Percentiles rank a stretch among this genome's conserved stretches.
phyloP scores from a whole-genome alignment of 2,329 filamentous ascomycete species.

The Phialocephala sp. region DNA sequence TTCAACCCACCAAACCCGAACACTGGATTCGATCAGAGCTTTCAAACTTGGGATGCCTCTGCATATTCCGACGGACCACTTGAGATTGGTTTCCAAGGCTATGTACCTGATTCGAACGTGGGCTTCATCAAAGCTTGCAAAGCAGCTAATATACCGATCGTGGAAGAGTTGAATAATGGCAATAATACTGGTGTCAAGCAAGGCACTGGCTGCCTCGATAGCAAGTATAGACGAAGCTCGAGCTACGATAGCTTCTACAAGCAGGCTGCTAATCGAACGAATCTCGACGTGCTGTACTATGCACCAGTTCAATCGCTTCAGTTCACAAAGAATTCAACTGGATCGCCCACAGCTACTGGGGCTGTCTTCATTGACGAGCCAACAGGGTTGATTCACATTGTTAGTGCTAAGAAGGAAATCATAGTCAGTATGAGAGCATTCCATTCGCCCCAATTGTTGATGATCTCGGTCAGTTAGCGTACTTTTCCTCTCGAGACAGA shows the following conservation, averaged over 20 bases:
- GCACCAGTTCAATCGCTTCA: conserved; percentile 5
- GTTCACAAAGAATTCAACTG: background rate
- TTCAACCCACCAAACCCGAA: conserved; percentile 8
- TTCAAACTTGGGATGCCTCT: conserved; percentile 15
- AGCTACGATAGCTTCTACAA: conserved; percentile 17
- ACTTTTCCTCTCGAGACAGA: background rate
- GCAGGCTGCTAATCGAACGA: conserved; percentile 8
- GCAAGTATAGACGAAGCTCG: conserved; percentile 5
- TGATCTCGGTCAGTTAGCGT: conserved; percentile 45
- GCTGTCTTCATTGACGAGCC: conserved; percentile 10
- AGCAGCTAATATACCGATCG: conserved; percentile 14
- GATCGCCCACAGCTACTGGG: conserved; percentile 6
- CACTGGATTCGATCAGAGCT: conserved; percentile 16
- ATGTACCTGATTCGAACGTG: conserved; percentile 9
- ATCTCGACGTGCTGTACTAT: conserved; percentile 16
- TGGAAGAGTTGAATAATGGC: conserved; percentile 13
- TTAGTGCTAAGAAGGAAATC: conserved; percentile 26
- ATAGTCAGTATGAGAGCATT: conserved; percentile 43
- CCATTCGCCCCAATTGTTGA: conserved; percentile 56
- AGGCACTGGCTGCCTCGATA: conserved; percentile 8
- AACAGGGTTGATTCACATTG: conserved; percentile 2
- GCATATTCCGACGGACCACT: conserved; percentile 25
- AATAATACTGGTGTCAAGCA: conserved; percentile 20
- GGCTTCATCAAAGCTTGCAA: conserved; percentile 18
- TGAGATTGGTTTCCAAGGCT: conserved; percentile 21